A percentile compares a stretch with the other conserved stretches of the same genome.
These are phyloP conservation scores for Stemphylium vesicarium DNA, from an alignment of 2,329 filamentous ascomycete genomes.

Conservation along the genomic window DNA sequence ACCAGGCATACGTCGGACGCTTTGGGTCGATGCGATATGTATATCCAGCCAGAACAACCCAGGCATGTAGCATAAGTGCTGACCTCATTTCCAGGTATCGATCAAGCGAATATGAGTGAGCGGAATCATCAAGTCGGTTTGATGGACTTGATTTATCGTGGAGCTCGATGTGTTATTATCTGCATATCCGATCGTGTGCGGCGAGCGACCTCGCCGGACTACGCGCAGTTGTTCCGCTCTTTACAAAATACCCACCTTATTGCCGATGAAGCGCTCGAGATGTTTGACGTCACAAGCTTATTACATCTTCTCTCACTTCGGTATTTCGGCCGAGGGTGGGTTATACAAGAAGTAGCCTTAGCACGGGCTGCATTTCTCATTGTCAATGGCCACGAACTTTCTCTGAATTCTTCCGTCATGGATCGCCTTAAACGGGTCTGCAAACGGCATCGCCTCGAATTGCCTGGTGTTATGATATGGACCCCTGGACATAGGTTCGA, in stretches of 20 bases:
- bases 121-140: constrained; percentile 20
- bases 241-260: neutral
- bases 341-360: constrained; percentile 25
- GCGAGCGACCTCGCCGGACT: neutral
- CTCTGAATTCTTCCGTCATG: neutral
- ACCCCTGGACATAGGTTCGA: neutral
- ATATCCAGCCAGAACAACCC: neutral
- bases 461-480: too few species aligned
- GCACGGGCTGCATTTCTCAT: constrained; percentile 7
- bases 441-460: too few species aligned
- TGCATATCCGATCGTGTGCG: neutral
- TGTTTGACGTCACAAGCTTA: too few species aligned
- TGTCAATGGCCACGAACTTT: constrained; percentile 4
- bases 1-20: neutral
- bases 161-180: neutral
- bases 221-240: neutral
- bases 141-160: constrained; percentile 20
- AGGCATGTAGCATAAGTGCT: too few species aligned
- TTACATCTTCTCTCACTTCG: neutral
- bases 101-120: constrained; percentile 18
- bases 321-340: constrained; percentile 25
- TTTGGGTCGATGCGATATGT: constrained; percentile 31
- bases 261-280: too few species aligned
- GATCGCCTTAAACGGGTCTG: too few species aligned
- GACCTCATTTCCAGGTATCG: neutral